phyloP scores from a whole-genome alignment of 1,139 yeast species.

The Taphrina betulina region DNA sequence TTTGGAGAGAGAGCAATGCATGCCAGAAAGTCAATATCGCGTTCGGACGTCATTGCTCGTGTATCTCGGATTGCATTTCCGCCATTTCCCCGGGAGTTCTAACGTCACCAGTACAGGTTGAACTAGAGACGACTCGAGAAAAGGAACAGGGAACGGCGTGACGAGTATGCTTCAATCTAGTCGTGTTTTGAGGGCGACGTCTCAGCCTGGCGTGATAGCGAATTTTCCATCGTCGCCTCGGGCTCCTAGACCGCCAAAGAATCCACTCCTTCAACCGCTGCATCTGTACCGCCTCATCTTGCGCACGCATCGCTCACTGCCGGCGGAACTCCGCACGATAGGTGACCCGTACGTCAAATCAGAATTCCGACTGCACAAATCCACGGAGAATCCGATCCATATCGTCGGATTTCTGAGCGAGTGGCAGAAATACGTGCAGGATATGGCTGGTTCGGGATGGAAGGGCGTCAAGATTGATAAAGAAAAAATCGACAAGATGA shows the following conservation, averaged over 20 bases:
- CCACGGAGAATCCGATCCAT: slow-evolving; percentile 82
- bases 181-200: slow-evolving; percentile 1
- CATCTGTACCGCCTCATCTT: slow-evolving; percentile 71
- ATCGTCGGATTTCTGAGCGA: slow-evolving; percentile 88
- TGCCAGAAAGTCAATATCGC: no score
- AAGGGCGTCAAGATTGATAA: slow-evolving; percentile 22
- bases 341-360: slow-evolving; percentile 89
- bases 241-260: slow-evolving; percentile 29
- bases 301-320: slow-evolving; percentile 72
- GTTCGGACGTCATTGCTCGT: no score
- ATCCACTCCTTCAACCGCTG: slow-evolving; percentile 68
- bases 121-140: no score
- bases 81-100: no score
- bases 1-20: no score
- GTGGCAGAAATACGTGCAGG: slow-evolving; percentile 65
- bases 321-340: slow-evolving; percentile 65
- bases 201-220: slow-evolving; percentile 9
- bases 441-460: slow-evolving; percentile 24
- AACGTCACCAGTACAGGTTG: no score
- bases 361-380: slow-evolving; percentile 84
- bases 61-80: no score
- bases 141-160: no score
- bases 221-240: slow-evolving; percentile 23
- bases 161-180: background rate
- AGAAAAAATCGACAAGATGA: slow-evolving; percentile 29